Evolutionary conservation across 495 filamentous ascomycete species (phyloP).

Genomic region (Penicillium lividum): DNA sequence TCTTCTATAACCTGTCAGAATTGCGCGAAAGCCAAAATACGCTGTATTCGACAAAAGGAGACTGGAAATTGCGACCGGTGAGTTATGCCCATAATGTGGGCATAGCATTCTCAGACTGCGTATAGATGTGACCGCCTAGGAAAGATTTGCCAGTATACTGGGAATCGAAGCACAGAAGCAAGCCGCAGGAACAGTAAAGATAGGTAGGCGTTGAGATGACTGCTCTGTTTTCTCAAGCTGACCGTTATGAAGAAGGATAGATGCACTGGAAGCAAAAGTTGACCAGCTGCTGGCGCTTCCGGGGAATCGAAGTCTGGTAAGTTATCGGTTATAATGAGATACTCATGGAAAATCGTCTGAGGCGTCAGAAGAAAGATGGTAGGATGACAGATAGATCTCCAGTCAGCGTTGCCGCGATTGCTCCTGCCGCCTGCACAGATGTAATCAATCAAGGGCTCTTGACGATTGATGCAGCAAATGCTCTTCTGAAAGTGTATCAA

Average conservation of each 20-base stretch:
- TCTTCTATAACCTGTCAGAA: conserved; percentile 24
- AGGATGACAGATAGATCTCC: not conserved
- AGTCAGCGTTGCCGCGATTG: not conserved
- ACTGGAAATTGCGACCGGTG: not conserved
- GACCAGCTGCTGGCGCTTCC: conserved; percentile 16
- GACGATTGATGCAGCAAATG: conserved; percentile 25
- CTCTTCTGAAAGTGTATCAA: conserved; percentile 20
- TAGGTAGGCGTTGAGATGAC: not conserved
- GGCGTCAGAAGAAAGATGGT: not conserved
- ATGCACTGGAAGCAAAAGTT: conserved; percentile 20
- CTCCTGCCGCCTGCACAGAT: conserved; percentile 10
- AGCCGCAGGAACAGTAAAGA: not conserved
- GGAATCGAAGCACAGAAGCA: conserved; percentile 6
- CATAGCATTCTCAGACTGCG: not conserved
- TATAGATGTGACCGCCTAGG: conserved; percentile 17
- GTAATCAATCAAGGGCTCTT: conserved; percentile 23
- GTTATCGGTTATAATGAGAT: not conserved
- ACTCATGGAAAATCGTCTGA: not conserved
- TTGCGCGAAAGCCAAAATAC: conserved; percentile 25
- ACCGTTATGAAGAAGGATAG: conserved; percentile 7
- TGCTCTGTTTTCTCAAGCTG: not conserved
- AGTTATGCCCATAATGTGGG: not conserved
- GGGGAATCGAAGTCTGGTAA: not conserved
- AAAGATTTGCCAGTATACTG: conserved; percentile 19
- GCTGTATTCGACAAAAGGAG: conserved; percentile 1